phyloP scores from a whole-genome alignment of 352 stramenopile species.

The Pythium volutum region DNA sequence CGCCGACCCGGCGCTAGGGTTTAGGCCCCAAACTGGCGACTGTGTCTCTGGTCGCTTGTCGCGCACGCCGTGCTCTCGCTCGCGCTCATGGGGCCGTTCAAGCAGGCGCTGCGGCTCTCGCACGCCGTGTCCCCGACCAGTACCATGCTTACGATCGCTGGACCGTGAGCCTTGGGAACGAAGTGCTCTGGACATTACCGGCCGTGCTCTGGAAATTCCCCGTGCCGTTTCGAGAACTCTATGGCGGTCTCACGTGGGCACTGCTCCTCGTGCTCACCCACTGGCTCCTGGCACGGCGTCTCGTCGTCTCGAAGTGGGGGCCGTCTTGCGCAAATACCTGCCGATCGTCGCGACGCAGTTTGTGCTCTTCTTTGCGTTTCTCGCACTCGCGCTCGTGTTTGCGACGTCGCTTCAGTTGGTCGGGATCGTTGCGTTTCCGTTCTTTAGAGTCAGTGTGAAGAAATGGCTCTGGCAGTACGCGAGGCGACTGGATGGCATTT shows the following conservation, averaged over 20 bases:
- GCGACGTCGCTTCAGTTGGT: neutral
- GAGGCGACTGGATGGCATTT: conserved; percentile 14
- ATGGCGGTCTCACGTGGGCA: neutral
- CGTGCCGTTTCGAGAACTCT: conserved; percentile 12
- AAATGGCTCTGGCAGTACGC: conserved; percentile 16
- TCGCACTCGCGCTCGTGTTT: conserved; percentile 17
- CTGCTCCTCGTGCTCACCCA: neutral
- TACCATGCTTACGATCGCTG: conserved; percentile 1
- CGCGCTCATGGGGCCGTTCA: conserved; percentile 3
- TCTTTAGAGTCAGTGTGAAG: conserved; percentile 21
- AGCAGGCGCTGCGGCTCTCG: conserved; percentile 13
- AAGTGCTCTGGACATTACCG: conserved; percentile 6
- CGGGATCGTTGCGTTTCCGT: conserved; percentile 15
- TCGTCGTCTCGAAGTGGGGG: neutral
- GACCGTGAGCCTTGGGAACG: neutral
- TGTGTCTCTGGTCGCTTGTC: no score
- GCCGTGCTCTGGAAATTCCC: conserved; percentile 17
- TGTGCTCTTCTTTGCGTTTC: conserved; percentile 16
- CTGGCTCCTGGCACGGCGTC: conserved; percentile 1
- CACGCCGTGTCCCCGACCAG: neutral
- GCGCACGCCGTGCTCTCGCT: conserved; percentile 12
- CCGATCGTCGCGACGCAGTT: conserved; percentile 12
- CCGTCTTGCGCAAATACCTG: conserved; percentile 9
- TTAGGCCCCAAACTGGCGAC: no score
- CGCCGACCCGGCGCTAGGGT: no score